Evolutionary conservation across 192 early-diverging fungal species (phyloP), one percentile per base, ranked within the genome.

Genomic region (Backusella liffmaniae): DNA sequence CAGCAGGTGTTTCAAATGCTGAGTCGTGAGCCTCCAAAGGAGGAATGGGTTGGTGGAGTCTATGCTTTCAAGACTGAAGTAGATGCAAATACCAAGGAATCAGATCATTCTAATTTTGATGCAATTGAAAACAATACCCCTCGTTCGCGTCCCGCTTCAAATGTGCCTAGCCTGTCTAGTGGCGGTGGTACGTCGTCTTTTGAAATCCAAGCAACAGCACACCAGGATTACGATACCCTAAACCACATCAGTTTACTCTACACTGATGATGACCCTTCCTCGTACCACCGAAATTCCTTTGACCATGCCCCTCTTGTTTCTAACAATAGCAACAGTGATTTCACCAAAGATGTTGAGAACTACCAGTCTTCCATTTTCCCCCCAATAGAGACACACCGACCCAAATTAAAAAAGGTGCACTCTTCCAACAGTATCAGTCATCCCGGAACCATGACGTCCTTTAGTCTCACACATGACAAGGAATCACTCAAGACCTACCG

Each of bases 401-500:
- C 35, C 6, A 36, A 5, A 39, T 4, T 69, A 69, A 21, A 32
- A 65, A 51, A 12, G 62, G 35, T 7, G n/a, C 59, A 39, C 0
- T 36, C 26, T 41, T 42, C 39, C 41, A 44, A 30, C 2, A 15
- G 16, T 9, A 53, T 34, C 49, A 37, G 26, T 7, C 10, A 46
- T 12, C 35, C 30, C 1, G 53, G 26, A 21, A 67, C 37, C 53
- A 76, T 77, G 56, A 72, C 75, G 2, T 80, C 80, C 5, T 77
- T 77, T 42, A 74, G 73, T 70, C 59, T 81, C 21, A 81, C 80
- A 0, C 65, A 80, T 35, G 72, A 83, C 36, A 76, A 72, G 9
- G 68, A 77, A 0, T 76, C 82, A 23, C 74, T 93, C 51, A 88
- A 89, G 67, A 93, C 87, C 71, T 94, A 93, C 76, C 90, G 93